phyloP scores from a whole-genome alignment of 441 rosid species.

The Erysimum pusillum region DNA sequence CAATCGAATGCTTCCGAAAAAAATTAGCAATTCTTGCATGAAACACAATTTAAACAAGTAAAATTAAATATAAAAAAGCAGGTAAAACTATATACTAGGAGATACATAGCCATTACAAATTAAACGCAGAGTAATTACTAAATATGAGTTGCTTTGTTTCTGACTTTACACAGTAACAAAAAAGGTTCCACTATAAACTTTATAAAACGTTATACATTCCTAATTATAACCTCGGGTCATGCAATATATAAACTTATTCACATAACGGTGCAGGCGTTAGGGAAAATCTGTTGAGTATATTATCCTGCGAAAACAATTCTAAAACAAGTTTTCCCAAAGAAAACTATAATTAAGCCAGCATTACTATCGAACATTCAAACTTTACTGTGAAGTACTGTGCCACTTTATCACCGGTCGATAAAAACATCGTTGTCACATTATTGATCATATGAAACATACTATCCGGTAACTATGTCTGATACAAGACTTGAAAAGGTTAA shows the following conservation, averaged over 20 bases:
- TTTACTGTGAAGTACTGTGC: no score
- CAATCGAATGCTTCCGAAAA: neutral
- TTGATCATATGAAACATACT: no score
- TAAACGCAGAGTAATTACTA: neutral
- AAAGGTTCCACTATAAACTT: constrained; percentile 6
- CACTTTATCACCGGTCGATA: no score
- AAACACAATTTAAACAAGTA: neutral
- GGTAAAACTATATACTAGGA: neutral
- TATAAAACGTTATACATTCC: neutral
- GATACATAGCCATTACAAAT: neutral
- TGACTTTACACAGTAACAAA: constrained; percentile 8
- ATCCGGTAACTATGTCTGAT: no score
- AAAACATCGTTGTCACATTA: no score
- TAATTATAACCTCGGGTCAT: neutral
- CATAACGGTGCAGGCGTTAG: constrained; percentile 84
- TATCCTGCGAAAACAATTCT: no score
- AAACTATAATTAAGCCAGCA: no score
- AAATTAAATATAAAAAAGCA: neutral
- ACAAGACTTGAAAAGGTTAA: no score
- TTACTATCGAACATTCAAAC: no score
- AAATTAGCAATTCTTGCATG: neutral
- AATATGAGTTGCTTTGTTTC: constrained; percentile 12
- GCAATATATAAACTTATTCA: constrained; percentile 38
- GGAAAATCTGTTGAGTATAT: no score
- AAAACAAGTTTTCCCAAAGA: no score